Conservation (phyloP, 805 yeast species). For the Starmera dryadoides region DNA sequence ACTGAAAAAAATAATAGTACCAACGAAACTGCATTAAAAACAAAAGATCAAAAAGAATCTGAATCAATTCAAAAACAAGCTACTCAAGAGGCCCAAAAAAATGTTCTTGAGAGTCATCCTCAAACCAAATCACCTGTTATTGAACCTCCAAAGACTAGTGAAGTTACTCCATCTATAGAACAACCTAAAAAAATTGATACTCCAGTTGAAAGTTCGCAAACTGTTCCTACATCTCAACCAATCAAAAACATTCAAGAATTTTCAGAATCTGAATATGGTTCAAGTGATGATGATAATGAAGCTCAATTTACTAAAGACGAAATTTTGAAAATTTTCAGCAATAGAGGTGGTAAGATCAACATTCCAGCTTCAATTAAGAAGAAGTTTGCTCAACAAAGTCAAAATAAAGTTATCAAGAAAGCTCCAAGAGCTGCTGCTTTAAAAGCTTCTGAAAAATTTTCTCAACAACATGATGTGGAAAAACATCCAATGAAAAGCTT, state of each 20-base stretch:
- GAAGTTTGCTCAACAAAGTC: not conserved
- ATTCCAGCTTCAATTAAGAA: constrained; percentile 9
- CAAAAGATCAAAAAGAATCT: no score
- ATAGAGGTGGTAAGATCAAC: constrained; percentile 4
- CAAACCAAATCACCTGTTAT: no score
- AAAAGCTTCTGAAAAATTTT: constrained; percentile 1
- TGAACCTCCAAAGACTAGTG: no score
- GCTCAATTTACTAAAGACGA: constrained; percentile 14
- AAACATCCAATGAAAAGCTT: no score
- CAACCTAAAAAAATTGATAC: not conserved
- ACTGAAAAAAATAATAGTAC: no score
- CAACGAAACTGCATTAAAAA: no score
- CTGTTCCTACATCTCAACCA: constrained; percentile 18
- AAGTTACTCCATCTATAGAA: not conserved
- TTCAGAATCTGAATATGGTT: constrained; percentile 13
- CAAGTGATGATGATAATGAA: constrained; percentile 8
- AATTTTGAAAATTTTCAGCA: constrained; percentile 7
- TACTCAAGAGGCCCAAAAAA: no score
- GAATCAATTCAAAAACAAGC: no score
- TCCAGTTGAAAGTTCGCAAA: not conserved
- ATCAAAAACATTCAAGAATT: constrained; percentile 8
- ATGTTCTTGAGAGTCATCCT: no score
- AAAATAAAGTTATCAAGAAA: not conserved
- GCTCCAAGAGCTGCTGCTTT: constrained; percentile 7
- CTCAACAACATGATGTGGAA: no score